phyloP scores from a whole-genome alignment of 2,329 filamentous ascomycete genomes.

The Trichophyton schoenleinii region DNA sequence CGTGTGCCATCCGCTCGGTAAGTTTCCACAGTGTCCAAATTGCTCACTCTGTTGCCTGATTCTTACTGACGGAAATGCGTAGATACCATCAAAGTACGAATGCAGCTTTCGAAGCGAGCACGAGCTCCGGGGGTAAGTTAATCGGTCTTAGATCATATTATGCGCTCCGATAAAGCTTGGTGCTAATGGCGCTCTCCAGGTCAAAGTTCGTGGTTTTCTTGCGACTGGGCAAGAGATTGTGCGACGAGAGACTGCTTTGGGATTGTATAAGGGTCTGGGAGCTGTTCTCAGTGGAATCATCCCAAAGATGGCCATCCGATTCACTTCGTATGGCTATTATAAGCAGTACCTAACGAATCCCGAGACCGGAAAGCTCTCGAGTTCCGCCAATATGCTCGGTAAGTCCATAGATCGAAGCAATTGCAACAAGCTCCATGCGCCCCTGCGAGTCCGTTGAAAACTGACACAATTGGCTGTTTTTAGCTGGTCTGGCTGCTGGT shows the following conservation, averaged over 20 bases:
- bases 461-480: slow-evolving; percentile 7
- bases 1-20: slow-evolving; percentile 84
- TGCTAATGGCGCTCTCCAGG: slow-evolving; percentile 24
- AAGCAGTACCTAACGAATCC: slow-evolving; percentile 68
- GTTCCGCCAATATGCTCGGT: slow-evolving; percentile 60
- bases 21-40: slow-evolving; percentile 16
- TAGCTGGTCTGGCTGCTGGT: slow-evolving; percentile 79
- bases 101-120: slow-evolving; percentile 88
- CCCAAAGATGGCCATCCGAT: slow-evolving; percentile 98
- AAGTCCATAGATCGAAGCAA: slow-evolving; percentile 2
- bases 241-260: slow-evolving; percentile 76
- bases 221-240: slow-evolving; percentile 77
- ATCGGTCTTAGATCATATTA: background rate
- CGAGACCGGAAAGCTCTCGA: slow-evolving; percentile 54
- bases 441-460: background rate
- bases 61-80: slow-evolving; percentile 17
- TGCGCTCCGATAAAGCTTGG: background rate
- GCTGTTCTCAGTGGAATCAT: slow-evolving; percentile 93
- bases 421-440: background rate
- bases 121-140: slow-evolving; percentile 59
- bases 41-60: background rate
- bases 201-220: slow-evolving; percentile 74
- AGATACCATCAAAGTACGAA: slow-evolving; percentile 98
- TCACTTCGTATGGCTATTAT: slow-evolving; percentile 93
- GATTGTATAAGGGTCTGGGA: slow-evolving; percentile 94